Base-by-base conservation (phyloP, 1,139 yeast genomes). In the Ashbya aceris region DNA sequence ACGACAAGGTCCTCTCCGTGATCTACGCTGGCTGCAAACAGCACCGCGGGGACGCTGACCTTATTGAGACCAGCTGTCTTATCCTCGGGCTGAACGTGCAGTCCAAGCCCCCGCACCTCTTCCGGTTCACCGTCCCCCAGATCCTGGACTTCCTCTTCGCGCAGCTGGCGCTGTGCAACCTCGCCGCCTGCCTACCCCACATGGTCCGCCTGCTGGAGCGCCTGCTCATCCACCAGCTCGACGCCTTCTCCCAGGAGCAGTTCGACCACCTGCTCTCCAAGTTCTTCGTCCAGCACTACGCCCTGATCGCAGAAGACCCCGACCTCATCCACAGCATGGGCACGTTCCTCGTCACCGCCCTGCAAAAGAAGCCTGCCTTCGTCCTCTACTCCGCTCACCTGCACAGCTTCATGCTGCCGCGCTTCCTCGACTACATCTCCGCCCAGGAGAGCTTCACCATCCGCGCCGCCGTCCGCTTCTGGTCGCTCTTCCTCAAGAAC, bases 371-470 rank as follows among this genome's bases (percentile, higher is more conserved):
- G 42, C 89, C 89, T 0, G 58, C 68, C 0, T 61, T 76, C 30
- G 52, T 77, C 1, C 47, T 79, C 2, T 56, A 67, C 12, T 55
- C 67, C n/a, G 47, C 52, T 4, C 48, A 56, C 2, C 67, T 73
- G 58, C 39, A 48, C 10, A 37, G 47, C 37, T 63, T 66, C 10
- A 52, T 77, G 9, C 39, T 78, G 20, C 64, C 65, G 13, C 59
- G 61, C 30, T 54, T 59, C 34, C 41, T 80, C 3, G 60, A 66
- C 6, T 68, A 75, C 10, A 62, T 84, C 34, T 54, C 62, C 7
- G 70, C 78, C 0, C 71, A 71, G 40, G 95, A 85, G 57, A 70
- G 81, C 41, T 77, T 81, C 52, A 74, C 84, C 2, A 62, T 85
- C 35, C 75, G 76, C 47, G 69, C 86, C 0, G 69, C 76, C 0